Percentiles rank a stretch among this genome's conserved stretches.
Conservation (phyloP, 2,329 filamentous ascomycete species). For the Penicillium sclerotiorum region DNA sequence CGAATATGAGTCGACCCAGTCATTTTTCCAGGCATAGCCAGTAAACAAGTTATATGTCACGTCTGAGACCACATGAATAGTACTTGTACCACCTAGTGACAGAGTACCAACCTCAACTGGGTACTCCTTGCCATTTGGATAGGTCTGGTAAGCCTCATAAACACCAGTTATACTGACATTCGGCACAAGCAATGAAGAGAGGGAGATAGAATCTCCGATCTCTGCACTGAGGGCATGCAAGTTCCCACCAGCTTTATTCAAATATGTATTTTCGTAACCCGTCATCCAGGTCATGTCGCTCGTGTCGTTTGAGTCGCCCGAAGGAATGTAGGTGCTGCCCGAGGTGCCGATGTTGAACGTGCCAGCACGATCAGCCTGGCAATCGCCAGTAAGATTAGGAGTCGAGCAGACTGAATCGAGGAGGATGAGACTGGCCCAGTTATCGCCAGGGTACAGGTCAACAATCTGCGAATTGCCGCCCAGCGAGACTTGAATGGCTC, state of each 20-base stretch:
- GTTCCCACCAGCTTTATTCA: neutral
- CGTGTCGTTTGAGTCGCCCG: slow-evolving; percentile 8
- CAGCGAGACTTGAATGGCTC: slow-evolving; percentile 22
- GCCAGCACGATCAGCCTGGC: slow-evolving; percentile 17
- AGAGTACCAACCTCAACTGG: slow-evolving; percentile 24
- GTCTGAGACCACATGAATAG: neutral
- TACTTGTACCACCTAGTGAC: slow-evolving; percentile 17
- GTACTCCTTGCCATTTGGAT: slow-evolving; percentile 21
- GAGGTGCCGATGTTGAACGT: slow-evolving; percentile 15
- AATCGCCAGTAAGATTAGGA: slow-evolving; percentile 8
- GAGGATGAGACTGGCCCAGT: slow-evolving; percentile 18
- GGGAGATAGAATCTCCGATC: slow-evolving; percentile 12
- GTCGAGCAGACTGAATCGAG: slow-evolving; percentile 21
- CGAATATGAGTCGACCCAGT: slow-evolving; percentile 41
- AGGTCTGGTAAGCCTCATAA: slow-evolving; percentile 23
- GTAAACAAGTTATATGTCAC: neutral
- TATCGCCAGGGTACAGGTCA: slow-evolving; percentile 21
- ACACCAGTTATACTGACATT: slow-evolving; percentile 22
- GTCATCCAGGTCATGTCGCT: slow-evolving; percentile 2
- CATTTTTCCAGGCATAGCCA: slow-evolving; percentile 9
- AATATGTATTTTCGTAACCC: neutral
- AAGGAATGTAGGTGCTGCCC: neutral
- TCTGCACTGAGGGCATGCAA: neutral
- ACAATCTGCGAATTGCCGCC: slow-evolving; percentile 19
- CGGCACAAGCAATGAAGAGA: slow-evolving; percentile 10